A percentile compares a stretch with the other conserved stretches of the same genome.
phyloP scores from a whole-genome alignment of 2,329 filamentous ascomycete genomes.

The Trichoderma lentiforme region DNA sequence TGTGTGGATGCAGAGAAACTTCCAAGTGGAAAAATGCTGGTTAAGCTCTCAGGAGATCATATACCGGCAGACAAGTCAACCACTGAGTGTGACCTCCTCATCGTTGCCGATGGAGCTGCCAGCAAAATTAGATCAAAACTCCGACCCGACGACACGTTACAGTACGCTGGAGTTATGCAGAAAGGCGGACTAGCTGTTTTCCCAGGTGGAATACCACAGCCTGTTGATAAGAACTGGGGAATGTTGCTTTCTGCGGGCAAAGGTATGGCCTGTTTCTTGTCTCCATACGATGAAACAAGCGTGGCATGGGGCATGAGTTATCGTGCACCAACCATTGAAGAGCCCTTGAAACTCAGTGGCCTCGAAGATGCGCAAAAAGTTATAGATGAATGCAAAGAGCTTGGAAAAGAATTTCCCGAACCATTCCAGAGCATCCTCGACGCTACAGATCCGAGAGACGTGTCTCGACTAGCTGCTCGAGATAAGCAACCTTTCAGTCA shows the following conservation, averaged over 20 bases:
- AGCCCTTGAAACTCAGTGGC: neutral
- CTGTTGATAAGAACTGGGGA: constrained; percentile 40
- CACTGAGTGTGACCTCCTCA: constrained; percentile 39
- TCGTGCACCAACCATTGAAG: neutral
- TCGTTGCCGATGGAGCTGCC: constrained; percentile 44
- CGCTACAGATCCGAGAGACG: constrained; percentile 33
- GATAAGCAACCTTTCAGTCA: constrained; percentile 42
- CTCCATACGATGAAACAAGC: constrained; percentile 40
- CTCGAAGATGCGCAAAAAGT: neutral
- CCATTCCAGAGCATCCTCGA: constrained; percentile 37
- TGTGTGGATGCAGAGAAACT: constrained; percentile 26
- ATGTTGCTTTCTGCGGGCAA: constrained; percentile 34
- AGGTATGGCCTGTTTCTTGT: constrained; percentile 43
- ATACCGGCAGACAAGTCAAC: constrained; percentile 1
- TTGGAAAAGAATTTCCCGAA: constrained; percentile 34
- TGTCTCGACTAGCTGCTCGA: constrained; percentile 37
- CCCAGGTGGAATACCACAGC: constrained; percentile 30
- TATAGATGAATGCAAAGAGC: neutral
- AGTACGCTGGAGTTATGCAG: constrained; percentile 39
- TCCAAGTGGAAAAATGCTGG: constrained; percentile 25
- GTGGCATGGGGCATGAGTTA: constrained; percentile 44
- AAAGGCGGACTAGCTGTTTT: constrained; percentile 40
- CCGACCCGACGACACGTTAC: constrained; percentile 38
- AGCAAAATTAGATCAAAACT: constrained; percentile 40
- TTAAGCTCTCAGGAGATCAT: constrained; percentile 17